phyloP scores from a whole-genome alignment of 176 grass and related monocot species.

The Triticum turgidum region DNA sequence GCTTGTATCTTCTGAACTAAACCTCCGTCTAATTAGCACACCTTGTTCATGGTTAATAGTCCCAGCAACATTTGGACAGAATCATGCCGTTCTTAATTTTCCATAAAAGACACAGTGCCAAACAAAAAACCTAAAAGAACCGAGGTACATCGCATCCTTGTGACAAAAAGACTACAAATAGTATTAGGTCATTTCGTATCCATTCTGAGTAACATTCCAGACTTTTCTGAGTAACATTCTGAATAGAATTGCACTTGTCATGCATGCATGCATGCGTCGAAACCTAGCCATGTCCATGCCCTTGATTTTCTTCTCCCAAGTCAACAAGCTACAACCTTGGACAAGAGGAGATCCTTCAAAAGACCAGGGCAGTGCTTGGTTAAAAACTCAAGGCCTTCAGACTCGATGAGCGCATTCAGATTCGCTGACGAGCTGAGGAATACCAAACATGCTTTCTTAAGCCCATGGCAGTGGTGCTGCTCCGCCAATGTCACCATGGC shows the following conservation, averaged over 20 bases:
- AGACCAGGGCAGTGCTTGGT: not conserved
- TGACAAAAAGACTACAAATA: not conserved
- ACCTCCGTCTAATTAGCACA: not conserved
- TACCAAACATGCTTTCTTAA: slow-evolving; percentile 12
- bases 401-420: not conserved
- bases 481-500: not conserved
- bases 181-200: not conserved
- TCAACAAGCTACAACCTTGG: not conserved
- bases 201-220: not conserved
- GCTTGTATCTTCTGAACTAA: not conserved
- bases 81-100: not conserved
- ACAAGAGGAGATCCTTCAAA: not conserved
- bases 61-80: not conserved
- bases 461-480: slow-evolving; percentile 1
- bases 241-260: not conserved
- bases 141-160: not conserved
- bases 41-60: not conserved
- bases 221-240: not conserved
- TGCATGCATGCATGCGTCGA: not conserved
- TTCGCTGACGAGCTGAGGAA: not conserved
- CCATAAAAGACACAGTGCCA: not conserved
- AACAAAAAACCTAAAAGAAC: not conserved
- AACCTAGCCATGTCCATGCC: not conserved
- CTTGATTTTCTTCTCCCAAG: not conserved
- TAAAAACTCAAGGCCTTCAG: slow-evolving; percentile 10